phyloP scores from a whole-genome alignment of 495 filamentous ascomycete genomes.

The Thermothielavioides terrestris region DNA sequence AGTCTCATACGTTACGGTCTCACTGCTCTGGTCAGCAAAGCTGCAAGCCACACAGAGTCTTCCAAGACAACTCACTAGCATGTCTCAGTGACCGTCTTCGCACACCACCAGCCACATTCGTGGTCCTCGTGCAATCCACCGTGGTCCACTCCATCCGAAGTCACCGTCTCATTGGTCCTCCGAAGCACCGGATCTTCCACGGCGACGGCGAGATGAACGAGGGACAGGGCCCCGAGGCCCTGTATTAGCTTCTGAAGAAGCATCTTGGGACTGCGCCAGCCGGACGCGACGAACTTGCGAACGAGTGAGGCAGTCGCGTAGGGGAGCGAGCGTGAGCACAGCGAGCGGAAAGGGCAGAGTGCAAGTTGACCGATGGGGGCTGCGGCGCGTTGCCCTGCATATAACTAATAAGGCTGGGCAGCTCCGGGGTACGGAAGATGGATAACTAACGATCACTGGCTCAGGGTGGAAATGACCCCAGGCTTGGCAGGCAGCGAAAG shows the following conservation, averaged over 20 bases:
- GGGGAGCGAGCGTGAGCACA: slow-evolving; percentile 17
- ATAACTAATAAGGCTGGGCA: slow-evolving; percentile 23
- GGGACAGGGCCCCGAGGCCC: slow-evolving; percentile 19
- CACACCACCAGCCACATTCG: no score
- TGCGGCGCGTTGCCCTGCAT: slow-evolving; percentile 21
- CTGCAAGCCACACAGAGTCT: not conserved
- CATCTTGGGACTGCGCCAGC: slow-evolving; percentile 16
- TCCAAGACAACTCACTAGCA: not conserved
- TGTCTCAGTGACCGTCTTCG: slow-evolving; percentile 1
- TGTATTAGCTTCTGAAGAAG: slow-evolving; percentile 22
- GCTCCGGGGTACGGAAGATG: not conserved
- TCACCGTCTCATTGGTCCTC: slow-evolving; percentile 10
- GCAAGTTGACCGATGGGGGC: not conserved
- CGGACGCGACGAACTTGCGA: slow-evolving; percentile 7
- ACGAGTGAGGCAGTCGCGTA: slow-evolving; percentile 12
- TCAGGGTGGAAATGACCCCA: slow-evolving; percentile 11
- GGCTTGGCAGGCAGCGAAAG: slow-evolving; percentile 17
- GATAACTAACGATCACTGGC: no score
- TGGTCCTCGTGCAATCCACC: not conserved
- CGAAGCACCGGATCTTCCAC: slow-evolving; percentile 5
- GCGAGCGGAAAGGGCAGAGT: slow-evolving; percentile 14
- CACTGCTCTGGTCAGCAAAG: not conserved
- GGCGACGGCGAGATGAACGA: slow-evolving; percentile 14
- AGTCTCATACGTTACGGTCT: slow-evolving; percentile 1
- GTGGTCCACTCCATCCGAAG: not conserved